These are phyloP conservation scores for Cercospora brassicicola DNA, from an alignment of 2,329 filamentous ascomycete species.

Conservation along the genomic window DNA sequence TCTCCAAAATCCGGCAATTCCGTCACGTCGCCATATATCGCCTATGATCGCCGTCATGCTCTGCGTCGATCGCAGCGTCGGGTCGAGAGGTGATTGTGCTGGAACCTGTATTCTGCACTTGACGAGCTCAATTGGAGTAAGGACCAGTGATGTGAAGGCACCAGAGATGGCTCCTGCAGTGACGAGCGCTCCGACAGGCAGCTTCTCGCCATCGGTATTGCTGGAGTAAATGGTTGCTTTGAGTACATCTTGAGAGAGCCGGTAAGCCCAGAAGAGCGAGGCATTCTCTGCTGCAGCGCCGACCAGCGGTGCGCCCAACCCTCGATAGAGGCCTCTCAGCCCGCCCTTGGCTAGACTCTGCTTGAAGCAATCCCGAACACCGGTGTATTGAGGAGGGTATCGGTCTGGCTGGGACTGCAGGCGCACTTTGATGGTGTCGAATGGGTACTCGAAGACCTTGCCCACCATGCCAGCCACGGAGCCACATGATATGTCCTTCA, in stretches of 20 bases:
- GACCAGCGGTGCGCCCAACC: slow-evolving; percentile 85
- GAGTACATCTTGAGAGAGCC: slow-evolving; percentile 59
- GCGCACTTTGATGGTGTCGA: slow-evolving; percentile 97
- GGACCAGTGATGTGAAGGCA: slow-evolving; percentile 81
- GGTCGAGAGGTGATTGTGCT: slow-evolving; percentile 37
- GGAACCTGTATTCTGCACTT: slow-evolving; percentile 98
- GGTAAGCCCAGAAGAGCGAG: slow-evolving; percentile 89
- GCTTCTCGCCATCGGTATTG: slow-evolving; percentile 45
- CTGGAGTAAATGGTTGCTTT: slow-evolving; percentile 59
- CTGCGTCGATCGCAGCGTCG: slow-evolving; percentile 26
- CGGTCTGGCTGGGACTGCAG: slow-evolving; percentile 92
- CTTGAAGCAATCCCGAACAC: slow-evolving; percentile 88
- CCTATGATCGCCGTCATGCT: slow-evolving; percentile 68
- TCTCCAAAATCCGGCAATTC: slow-evolving; percentile 86
- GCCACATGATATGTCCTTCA: slow-evolving; percentile 86
- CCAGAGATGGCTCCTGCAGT: slow-evolving; percentile 83
- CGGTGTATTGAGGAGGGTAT: slow-evolving; percentile 76
- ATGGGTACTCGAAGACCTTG: slow-evolving; percentile 97
- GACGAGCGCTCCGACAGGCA: slow-evolving; percentile 75
- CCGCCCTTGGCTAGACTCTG: slow-evolving; percentile 80
- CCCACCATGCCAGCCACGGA: slow-evolving; percentile 87
- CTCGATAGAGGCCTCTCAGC: slow-evolving; percentile 80
- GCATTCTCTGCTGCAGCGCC: slow-evolving; percentile 92
- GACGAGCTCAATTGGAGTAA: slow-evolving; percentile 94
- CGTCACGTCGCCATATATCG: slow-evolving; percentile 79